Evolutionary conservation across 208 protist genomes (phyloP).

Genomic region (Lotmaria passim): DNA sequence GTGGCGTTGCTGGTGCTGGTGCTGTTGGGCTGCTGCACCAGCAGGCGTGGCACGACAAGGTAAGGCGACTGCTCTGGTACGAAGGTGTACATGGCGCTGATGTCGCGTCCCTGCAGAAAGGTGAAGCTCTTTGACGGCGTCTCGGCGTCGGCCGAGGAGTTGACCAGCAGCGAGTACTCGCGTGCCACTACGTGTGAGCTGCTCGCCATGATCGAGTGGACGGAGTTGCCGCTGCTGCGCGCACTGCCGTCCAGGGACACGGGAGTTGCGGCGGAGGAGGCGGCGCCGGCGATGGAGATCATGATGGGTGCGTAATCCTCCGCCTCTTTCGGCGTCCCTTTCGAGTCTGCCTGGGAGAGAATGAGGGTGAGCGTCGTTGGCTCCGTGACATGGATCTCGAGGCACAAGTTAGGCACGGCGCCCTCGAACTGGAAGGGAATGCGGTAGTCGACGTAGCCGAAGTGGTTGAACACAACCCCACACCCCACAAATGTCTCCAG

Average conservation of each 20-base stretch:
- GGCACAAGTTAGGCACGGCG: constrained; percentile 37
- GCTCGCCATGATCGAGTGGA: constrained; percentile 21
- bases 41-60: constrained; percentile 50
- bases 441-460: constrained; percentile 55
- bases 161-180: constrained; percentile 36
- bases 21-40: constrained; percentile 20
- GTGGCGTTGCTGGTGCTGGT: neutral
- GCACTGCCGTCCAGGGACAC: constrained; percentile 20
- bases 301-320: constrained; percentile 62
- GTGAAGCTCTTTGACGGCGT: constrained; percentile 38
- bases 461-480: constrained; percentile 52
- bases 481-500: constrained; percentile 60
- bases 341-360: constrained; percentile 57
- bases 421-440: constrained; percentile 52
- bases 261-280: constrained; percentile 15
- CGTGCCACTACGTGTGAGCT: constrained; percentile 21
- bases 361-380: constrained; percentile 45
- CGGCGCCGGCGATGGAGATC: constrained; percentile 44
- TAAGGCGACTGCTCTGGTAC: constrained; percentile 57
- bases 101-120: constrained; percentile 55
- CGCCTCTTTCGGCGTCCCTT: constrained; percentile 33
- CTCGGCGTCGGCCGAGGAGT: constrained; percentile 47
- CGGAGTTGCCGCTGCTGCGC: constrained; percentile 27
- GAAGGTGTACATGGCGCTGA: constrained; percentile 61
- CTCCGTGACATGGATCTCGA: constrained; percentile 56